Percentiles rank a stretch among this genome's conserved stretches.
Conservation (phyloP, 805 yeast genomes). For the Starmerella potacharoeniae region DNA sequence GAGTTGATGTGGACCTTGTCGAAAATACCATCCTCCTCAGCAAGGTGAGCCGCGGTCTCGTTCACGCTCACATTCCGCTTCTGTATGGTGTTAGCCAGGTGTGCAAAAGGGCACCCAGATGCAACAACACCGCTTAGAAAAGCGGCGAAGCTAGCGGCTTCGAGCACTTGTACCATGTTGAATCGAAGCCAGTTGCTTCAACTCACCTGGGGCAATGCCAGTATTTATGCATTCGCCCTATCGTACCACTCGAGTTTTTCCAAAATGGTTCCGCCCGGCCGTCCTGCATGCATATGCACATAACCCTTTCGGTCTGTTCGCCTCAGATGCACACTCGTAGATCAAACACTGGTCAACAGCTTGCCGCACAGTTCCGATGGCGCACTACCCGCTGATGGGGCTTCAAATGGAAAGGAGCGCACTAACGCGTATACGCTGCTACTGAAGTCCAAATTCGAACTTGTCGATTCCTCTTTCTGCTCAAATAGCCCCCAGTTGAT, state of each 20-base stretch:
- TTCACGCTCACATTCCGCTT: not conserved
- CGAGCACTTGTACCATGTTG: not conserved
- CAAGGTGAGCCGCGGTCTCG: not conserved
- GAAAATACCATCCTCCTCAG: constrained; percentile 1
- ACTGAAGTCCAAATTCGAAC: too few relatives aligned
- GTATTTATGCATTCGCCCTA: not conserved
- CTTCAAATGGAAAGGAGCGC: too few relatives aligned
- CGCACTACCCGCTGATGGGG: too few relatives aligned
- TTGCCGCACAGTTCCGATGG: too few relatives aligned
- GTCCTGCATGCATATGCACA: not conserved
- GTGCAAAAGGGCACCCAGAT: not conserved
- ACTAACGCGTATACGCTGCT: too few relatives aligned
- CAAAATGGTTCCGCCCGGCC: not conserved
- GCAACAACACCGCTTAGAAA: not conserved
- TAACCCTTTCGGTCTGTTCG: not conserved
- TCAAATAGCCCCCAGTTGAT: not conserved
- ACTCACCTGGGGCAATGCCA: too few relatives aligned
- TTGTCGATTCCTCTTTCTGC: too few relatives aligned
- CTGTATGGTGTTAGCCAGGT: not conserved
- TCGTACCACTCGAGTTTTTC: not conserved
- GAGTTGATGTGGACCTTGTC: not conserved
- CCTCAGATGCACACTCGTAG: too few relatives aligned
- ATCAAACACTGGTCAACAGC: too few relatives aligned
- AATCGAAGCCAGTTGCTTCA: not conserved
- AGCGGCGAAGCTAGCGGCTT: not conserved